A percentile compares a stretch with the other conserved stretches of the same genome.
phyloP scores from a whole-genome alignment of 2,329 filamentous ascomycete species.

The Ascochyta fabae region DNA sequence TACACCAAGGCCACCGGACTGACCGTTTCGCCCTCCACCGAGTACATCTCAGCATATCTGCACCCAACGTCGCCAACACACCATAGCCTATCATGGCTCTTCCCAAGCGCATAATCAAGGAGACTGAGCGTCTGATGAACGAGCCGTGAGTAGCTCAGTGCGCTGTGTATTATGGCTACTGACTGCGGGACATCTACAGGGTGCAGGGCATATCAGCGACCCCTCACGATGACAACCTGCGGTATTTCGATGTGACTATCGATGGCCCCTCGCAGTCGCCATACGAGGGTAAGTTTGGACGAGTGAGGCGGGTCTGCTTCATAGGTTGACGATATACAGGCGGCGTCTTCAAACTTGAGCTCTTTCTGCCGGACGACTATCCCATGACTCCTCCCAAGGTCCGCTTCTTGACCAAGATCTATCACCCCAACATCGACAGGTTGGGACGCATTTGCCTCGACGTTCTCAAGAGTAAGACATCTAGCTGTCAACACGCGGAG shows the following conservation, averaged over 20 bases:
- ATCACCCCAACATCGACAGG: constrained; percentile 98
- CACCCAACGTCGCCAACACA: background rate
- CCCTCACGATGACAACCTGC: constrained; percentile 94
- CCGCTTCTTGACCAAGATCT: constrained; percentile 97
- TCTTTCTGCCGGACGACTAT: constrained; percentile 98
- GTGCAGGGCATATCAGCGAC: constrained; percentile 95
- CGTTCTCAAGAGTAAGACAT: constrained; percentile 82
- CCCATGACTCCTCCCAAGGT: constrained; percentile 99
- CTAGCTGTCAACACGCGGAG: background rate
- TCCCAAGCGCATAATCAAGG: constrained; percentile 97
- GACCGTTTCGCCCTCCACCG: background rate
- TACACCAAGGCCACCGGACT: background rate
- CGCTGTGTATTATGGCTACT: background rate
- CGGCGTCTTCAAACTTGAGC: constrained; percentile 93
- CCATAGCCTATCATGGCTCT: constrained; percentile 62
- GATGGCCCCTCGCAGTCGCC: constrained; percentile 90
- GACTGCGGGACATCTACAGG: constrained; percentile 55
- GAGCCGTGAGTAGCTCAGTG: constrained; percentile 74
- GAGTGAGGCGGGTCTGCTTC: background rate
- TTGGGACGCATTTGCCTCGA: constrained; percentile 96
- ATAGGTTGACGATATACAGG: constrained; percentile 50
- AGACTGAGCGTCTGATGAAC: constrained; percentile 95
- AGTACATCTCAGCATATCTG: background rate
- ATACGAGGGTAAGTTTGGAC: constrained; percentile 80
- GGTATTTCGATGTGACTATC: constrained; percentile 98